Evolutionary conservation across 2,329 filamentous ascomycete genomes (phyloP).

Genomic region (Verticillium albo-atrum): DNA sequence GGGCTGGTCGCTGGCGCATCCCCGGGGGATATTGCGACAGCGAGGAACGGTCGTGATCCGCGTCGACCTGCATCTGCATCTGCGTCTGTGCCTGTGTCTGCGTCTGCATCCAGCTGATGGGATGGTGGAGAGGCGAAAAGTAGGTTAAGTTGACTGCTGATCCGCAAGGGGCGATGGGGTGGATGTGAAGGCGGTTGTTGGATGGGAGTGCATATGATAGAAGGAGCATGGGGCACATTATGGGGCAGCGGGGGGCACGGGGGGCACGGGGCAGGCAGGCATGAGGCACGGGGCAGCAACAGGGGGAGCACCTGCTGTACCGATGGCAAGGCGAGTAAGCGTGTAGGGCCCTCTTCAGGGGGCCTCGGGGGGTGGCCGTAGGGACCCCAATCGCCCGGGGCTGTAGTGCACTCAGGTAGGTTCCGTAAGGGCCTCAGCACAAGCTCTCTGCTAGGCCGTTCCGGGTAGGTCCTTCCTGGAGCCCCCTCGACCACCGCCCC

Average conservation of each 20-base stretch:
- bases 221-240: not conserved
- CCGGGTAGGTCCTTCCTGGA: not conserved
- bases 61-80: not conserved
- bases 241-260: too few relatives aligned
- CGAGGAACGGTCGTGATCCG: not conserved
- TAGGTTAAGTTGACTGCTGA: not conserved
- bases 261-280: too few relatives aligned
- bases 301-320: not conserved
- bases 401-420: too few relatives aligned
- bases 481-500: not conserved
- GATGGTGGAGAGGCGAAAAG: not conserved
- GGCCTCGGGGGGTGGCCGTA: too few relatives aligned
- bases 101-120: too few relatives aligned
- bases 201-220: not conserved
- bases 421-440: too few relatives aligned
- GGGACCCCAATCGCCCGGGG: too few relatives aligned
- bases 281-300: not conserved
- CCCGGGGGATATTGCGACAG: not conserved
- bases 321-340: too few relatives aligned
- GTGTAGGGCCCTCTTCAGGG: too few relatives aligned
- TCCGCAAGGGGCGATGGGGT: not conserved
- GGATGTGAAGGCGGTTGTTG: too few relatives aligned
- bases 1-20: not conserved
- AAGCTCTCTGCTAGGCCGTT: conserved; percentile 2
- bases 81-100: not conserved